Conservation (phyloP, 2,329 filamentous ascomycete genomes). For the Epichloe amarillans region DNA sequence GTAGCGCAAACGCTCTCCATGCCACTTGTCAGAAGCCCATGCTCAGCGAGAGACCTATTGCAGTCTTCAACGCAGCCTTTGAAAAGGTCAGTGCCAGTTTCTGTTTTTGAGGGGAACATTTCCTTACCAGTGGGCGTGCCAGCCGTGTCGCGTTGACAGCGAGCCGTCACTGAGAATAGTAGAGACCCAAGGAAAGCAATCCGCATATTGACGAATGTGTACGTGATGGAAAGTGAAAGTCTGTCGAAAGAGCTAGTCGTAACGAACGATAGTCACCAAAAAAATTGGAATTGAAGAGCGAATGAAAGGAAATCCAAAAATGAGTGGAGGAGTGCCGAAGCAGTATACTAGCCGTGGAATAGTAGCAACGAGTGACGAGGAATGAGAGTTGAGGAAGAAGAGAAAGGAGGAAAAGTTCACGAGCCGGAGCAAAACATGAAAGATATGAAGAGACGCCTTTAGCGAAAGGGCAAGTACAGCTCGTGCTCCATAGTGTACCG, state of each 20-base stretch:
- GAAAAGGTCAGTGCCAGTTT: not conserved
- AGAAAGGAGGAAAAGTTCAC: not conserved
- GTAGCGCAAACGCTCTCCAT: constrained; percentile 9
- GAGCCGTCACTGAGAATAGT: constrained; percentile 7
- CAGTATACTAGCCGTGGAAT: constrained; percentile 9
- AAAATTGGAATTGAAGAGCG: constrained; percentile 11
- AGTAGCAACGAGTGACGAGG: constrained; percentile 11
- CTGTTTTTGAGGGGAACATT: not conserved
- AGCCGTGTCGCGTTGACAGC: not conserved
- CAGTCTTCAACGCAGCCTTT: constrained; percentile 12
- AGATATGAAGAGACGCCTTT: not conserved
- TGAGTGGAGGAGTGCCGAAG: constrained; percentile 13
- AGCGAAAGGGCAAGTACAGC: not conserved
- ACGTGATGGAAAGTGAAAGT: constrained; percentile 7
- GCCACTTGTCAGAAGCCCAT: constrained; percentile 6
- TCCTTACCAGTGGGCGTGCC: not conserved
- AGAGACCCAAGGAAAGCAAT: constrained; percentile 4
- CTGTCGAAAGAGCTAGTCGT: constrained; percentile 14
- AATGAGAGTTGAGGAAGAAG: constrained; percentile 7
- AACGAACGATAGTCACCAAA: constrained; percentile 21
- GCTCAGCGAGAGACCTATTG: constrained; percentile 8
- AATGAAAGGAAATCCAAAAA: constrained; percentile 18
- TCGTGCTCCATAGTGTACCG: not conserved
- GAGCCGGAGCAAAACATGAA: not conserved
- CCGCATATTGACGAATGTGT: constrained; percentile 12